Evolutionary conservation across 495 filamentous ascomycete genomes (phyloP), one percentile per base, ranked within the genome.

Genomic region (Coniosporium apollinis): DNA sequence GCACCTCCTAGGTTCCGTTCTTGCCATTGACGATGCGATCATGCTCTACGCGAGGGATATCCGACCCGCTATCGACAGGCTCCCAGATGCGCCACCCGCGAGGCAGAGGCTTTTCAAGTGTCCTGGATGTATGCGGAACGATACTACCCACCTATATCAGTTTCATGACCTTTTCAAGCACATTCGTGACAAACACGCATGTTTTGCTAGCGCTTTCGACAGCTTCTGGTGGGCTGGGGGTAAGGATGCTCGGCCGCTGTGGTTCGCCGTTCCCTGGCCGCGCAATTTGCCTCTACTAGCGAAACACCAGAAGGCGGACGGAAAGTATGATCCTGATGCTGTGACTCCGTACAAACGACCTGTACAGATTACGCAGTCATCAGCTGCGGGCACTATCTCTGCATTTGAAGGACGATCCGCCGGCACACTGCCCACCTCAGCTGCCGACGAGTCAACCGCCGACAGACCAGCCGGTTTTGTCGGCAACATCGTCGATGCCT

Each of bases 261-360:
- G 49, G 49, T 33, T 20, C 19, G 36, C 36, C 3, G 25, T 48
- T 17, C 44, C 46, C 18, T 52, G 49, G 48, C 41, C 49, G 17
- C 32, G 29, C 11, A 52, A 52, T 32, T 24, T 52, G 9, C 49
- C 49, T 0, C 42, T 45, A 31, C 32, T 48, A n/a, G 45, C 49
- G 0, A 21, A 19, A 0, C 49, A 52, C 26, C 48, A 52, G 5
- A 22, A 29, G 9, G 28, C 48, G 5, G 38, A 30, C 10, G 48
- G 42, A 4, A 28, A 37, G 16, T 51, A 47, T 47, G 39, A 51
- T 31, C 43, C 45, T 1, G 22, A 47, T 18, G 45, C 47, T 30
- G 20, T 34, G 13, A 32, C 30, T 5, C 30, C 30, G 5, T 47
- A 47, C 38, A 24, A 14, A 18, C 33, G 5, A 3, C n/a, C 10